Base-by-base conservation (phyloP, 1,284 basidiomycete species). In the Ustanciosporium gigantosporum region DNA sequence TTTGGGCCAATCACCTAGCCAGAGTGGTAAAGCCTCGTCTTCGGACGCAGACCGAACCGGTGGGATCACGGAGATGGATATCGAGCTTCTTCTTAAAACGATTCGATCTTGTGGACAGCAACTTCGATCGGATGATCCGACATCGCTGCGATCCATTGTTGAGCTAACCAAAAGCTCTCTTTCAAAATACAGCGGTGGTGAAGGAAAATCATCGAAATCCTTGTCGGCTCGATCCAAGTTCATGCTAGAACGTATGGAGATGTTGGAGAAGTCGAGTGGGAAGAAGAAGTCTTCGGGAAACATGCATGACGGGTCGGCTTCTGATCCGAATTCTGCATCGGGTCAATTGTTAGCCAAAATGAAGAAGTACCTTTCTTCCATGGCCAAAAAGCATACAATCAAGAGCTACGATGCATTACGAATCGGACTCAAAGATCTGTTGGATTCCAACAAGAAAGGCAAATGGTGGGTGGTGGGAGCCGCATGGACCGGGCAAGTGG, bases 391-490 rank as follows among this genome's bases (percentile, higher is more conserved):
- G 45, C 71, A 60, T 13, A 68, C 62, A 4, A 36, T 76, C n/a
- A 42, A 58, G 15, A 34, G 51, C 16, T 50, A 70, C 39, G 64
- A 73, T n/a, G 51, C 67, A 6, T 34, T 76, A 8, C 56, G 73
- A 1, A 64, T 77, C 16, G 60, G 58, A 25, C 41, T 97, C 17
- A 81, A 84, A n/a, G 94, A 98, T 78, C 82, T 98, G 9, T 87
- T 86, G 50, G 85, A 87, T 1, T 88, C 91, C 0, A 86, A 90
- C 46, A 88, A 84, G 23, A 89, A 87, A 71, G 95, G 95, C 2
- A 95, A 94, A 80, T 98, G 95, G 95, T 98, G 95, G 95, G 82
- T 97, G 2, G 90, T 97, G 27, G 95, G 94, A 21, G 91, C 94
- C 0, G 94, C 90, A 1, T 99, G 94, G 94, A 84, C 85, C 22